Evolutionary conservation across 192 early-diverging fungal genomes (phyloP).

Genomic region (Podila minutissima): DNA sequence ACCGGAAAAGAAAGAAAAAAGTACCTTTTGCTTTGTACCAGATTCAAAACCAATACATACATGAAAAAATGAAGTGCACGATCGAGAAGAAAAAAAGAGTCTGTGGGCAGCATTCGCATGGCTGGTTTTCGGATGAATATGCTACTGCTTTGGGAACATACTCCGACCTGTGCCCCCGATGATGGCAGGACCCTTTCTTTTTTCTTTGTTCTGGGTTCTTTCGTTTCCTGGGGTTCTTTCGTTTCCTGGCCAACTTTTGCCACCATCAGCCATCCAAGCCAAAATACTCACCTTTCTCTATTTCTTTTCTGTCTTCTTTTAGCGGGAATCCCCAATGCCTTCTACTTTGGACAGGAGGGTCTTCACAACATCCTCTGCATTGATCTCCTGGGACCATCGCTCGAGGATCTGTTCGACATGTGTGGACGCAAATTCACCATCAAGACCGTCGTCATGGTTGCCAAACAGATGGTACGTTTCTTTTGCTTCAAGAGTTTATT

Average conservation of each 20-base stretch:
- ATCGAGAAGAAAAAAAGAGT: no score
- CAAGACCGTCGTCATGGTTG: constrained; percentile 97
- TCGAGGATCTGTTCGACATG: constrained; percentile 97
- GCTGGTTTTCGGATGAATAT: no score
- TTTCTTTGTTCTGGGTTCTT: no score
- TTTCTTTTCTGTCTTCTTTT: neutral
- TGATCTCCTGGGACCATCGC: constrained; percentile 90
- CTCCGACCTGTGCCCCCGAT: no score
- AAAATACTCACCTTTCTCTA: neutral
- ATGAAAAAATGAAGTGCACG: no score
- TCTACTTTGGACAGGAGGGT: constrained; percentile 98
- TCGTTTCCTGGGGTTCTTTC: no score
- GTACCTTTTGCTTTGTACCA: no score
- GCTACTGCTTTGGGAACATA: no score
- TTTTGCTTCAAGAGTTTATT: neutral
- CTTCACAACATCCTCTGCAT: constrained; percentile 95
- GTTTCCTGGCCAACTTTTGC: neutral
- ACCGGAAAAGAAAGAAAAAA: no score
- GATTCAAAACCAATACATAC: no score
- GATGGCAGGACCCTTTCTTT: no score
- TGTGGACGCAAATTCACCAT: constrained; percentile 91
- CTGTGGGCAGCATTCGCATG: no score
- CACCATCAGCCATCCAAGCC: neutral
- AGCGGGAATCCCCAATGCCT: constrained; percentile 90
- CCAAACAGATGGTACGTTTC: constrained; percentile 87